phyloP scores from a whole-genome alignment of 2,329 filamentous ascomycete species.

The Ceratocystis huliohia region DNA sequence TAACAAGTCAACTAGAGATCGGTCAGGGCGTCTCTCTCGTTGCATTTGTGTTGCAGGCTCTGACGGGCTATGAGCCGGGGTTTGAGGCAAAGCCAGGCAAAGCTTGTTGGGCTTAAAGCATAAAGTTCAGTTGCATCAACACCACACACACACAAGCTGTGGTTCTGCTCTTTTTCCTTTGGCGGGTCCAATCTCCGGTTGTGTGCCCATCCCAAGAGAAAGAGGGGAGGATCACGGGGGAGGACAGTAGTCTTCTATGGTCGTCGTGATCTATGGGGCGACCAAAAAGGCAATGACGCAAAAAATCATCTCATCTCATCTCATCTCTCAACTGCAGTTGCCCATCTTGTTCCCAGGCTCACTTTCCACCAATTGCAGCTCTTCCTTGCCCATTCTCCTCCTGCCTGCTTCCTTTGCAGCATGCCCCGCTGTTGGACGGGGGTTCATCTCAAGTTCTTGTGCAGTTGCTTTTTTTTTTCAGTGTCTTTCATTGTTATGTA shows the following conservation, averaged over 20 bases:
- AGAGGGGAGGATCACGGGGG: too few relatives aligned
- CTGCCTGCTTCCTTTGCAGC: not conserved
- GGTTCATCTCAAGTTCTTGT: not conserved
- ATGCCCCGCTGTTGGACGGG: too few relatives aligned
- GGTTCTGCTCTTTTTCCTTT: not conserved
- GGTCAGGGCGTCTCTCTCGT: not conserved
- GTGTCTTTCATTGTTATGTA: not conserved
- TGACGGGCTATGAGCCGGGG: not conserved
- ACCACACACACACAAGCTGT: not conserved
- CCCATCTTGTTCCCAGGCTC: not conserved
- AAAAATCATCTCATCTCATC: conserved; percentile 11
- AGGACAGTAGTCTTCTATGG: not conserved
- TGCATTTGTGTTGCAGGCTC: not conserved
- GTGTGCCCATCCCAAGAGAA: too few relatives aligned
- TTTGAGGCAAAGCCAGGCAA: not conserved
- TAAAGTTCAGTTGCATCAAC: not conserved
- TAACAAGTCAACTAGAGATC: not conserved
- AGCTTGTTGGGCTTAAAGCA: not conserved
- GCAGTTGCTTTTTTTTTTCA: not conserved
- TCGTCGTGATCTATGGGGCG: conserved; percentile 2
- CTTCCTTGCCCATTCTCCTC: not conserved
- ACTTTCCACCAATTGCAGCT: conserved; percentile 2
- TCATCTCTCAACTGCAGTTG: not conserved
- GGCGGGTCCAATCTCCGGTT: not conserved
- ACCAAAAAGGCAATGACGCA: not conserved